These are phyloP conservation scores for Penicillium sp. DNA, from an alignment of 2,329 filamentous ascomycete genomes.

Conservation along the genomic window DNA sequence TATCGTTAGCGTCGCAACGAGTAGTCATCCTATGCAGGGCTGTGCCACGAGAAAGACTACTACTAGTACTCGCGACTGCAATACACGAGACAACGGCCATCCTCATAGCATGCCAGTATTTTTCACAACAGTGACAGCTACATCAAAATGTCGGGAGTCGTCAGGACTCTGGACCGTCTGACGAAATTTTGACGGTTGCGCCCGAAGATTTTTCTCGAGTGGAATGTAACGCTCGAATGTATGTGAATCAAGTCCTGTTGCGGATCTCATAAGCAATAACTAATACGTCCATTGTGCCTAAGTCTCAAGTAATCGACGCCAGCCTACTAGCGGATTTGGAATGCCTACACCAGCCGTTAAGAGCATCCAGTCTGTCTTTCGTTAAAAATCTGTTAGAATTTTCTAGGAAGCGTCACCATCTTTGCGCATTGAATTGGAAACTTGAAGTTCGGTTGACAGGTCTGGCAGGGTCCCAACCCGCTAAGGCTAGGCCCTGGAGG, in stretches of 20 bases:
- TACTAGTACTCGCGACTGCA: too few species aligned
- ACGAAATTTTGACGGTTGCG: not conserved
- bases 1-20: not conserved
- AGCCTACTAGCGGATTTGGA: not conserved
- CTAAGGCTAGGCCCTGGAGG: not conserved
- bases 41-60: not conserved
- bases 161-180: not conserved
- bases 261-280: not conserved
- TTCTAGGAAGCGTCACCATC: not conserved
- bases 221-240: not conserved
- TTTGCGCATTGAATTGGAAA: not conserved
- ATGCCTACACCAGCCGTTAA: not conserved
- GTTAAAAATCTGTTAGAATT: not conserved
- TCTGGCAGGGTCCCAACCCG: too few species aligned
- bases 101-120: not conserved
- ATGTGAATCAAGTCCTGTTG: not conserved
- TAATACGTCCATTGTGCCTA: not conserved
- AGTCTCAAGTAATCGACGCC: not conserved
- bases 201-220: not conserved
- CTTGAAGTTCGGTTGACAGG: not conserved
- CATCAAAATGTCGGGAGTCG: not conserved
- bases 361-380: not conserved
- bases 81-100: not conserved
- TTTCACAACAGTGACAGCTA: not conserved
- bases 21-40: not conserved